These are phyloP conservation scores for Bryopsis sp. DNA, from an alignment of 139 green algal species.

Conservation along the genomic window DNA sequence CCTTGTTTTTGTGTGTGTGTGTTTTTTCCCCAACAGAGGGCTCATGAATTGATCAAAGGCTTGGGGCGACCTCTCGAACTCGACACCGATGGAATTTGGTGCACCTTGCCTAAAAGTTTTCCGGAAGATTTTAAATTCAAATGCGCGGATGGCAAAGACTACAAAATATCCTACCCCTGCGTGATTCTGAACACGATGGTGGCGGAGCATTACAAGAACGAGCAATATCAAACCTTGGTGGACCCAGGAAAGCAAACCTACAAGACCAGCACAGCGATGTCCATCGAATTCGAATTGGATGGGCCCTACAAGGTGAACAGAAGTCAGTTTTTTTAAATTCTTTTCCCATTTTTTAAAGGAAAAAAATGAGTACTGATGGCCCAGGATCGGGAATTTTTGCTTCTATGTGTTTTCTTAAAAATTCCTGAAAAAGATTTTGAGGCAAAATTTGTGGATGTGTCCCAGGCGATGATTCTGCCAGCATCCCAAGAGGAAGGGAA, in stretches of 20 bases:
- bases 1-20: constrained; percentile 6
- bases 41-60: constrained; percentile 57
- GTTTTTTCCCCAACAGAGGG: constrained; percentile 43
- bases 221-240: constrained; percentile 72
- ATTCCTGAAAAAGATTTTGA: neutral
- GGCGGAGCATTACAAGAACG: constrained; percentile 89
- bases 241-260: constrained; percentile 57
- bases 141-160: constrained; percentile 25
- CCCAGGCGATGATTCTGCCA: constrained; percentile 89
- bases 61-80: constrained; percentile 89
- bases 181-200: constrained; percentile 96
- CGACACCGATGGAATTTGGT: constrained; percentile 99
- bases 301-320: constrained; percentile 73
- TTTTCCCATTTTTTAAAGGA: too few relatives aligned
- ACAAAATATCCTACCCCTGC: constrained; percentile 85
- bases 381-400: too few relatives aligned
- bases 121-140: constrained; percentile 90
- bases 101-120: constrained; percentile 80
- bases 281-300: constrained; percentile 97
- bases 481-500: constrained; percentile 95
- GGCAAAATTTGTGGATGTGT: neutral
- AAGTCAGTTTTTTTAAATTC: too few relatives aligned
- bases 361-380: too few relatives aligned
- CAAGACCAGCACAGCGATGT: constrained; percentile 73
- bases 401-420: too few relatives aligned